These are phyloP conservation scores for carrot (Daucus carota) DNA, from an alignment of 129 eudicot genomes.

Conservation along the genomic window DH1_v3.0 NC_030384.2:21755501-21756000, in stretches of 20 bases:
- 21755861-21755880: conserved; percentile 64
- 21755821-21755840: conserved; percentile 70
- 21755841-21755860: conserved; percentile 96
- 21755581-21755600: not conserved
- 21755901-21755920: conserved; percentile 94
- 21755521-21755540: not conserved
- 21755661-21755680: not conserved
- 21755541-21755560: not conserved
- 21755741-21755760: conserved; percentile 83
- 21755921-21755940: conserved; percentile 96
- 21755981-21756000: conserved; percentile 66
- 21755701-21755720: not conserved
- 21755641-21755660: not conserved
- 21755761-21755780: conserved; percentile 78
- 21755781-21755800: conserved; percentile 75
- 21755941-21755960: conserved; percentile 97
- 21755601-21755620: not conserved
- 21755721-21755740: conserved; percentile 46
- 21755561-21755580: not conserved
- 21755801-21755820: conserved; percentile 65
- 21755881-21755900: conserved; percentile 57
- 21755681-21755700: not conserved
- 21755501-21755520: not conserved
- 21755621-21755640: not conserved
- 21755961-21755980: conserved; percentile 89